Base-by-base conservation (phyloP, 495 filamentous ascomycete species). In the Penicillium flavigenum region DNA sequence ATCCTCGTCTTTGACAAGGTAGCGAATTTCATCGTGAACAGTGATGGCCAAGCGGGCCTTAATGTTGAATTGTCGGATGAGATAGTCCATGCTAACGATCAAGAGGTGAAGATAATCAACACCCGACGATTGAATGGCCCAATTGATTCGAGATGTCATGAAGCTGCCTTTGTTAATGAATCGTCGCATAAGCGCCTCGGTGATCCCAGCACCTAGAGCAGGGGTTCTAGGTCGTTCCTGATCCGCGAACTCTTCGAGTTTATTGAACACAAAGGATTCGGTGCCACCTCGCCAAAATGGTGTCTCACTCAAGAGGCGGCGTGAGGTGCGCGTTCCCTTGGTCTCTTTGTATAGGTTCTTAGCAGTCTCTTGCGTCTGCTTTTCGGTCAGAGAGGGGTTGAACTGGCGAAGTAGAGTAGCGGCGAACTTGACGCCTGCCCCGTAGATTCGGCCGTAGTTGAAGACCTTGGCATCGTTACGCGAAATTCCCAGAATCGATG, bases 361-460 rank as follows among this genome's bases (percentile, higher is more conserved):
- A 1, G 94, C 91, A 41, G 87, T 88, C 27, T 86, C 76, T 10
- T 84, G 74, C 0, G 93, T 92, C 66, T 96, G 78, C 41, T 77
- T 72, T 50, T 98, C 94, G 0, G 86, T 84, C 27, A 97, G 76
- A 43, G 68, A 76, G 11, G 94, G 91, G 63, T 97, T 97, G 74
- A 98, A 99, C 64, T 97, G 92, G 19, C 90, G 82, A 22, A 99
- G 81, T 3, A 99, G 77, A 10, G 89, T 92, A 16, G 88, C 86
- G 4, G 94, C 94, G 70, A 98, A 99, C 61, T 90, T 96, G 47
- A 96, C 76, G 9, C 94, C 94, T 36, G 94, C 94, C 36, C 94
- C 94, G 64, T 99, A 99, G 48, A 99, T 99, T 24, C 94, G 90
- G 11, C 94, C 94, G 64, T 98, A 99, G 70, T 98, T 99, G 76